Percentiles rank a stretch among this genome's conserved stretches.
These are phyloP conservation scores for Rhynchospora breviuscula DNA, from an alignment of 176 grass and related monocot species.

Conservation along the genomic window DNA sequence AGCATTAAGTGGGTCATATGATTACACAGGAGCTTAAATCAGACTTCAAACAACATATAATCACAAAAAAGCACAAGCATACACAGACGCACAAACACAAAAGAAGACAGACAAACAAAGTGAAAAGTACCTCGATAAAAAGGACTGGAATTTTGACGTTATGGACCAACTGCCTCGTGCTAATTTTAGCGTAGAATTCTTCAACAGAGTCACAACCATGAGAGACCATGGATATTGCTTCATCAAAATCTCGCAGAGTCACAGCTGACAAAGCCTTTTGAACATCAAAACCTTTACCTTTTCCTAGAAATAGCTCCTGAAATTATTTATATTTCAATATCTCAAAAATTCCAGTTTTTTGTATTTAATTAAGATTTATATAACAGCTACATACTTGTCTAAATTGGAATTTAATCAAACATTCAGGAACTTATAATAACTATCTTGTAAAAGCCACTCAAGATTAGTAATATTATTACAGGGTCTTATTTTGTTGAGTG, in stretches of 20 bases:
- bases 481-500: neutral
- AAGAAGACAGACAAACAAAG: slow-evolving; percentile 6
- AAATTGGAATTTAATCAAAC: neutral
- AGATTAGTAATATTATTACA: neutral
- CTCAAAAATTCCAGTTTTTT: neutral
- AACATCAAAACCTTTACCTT: slow-evolving; percentile 80
- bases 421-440: neutral
- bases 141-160: slow-evolving; percentile 68
- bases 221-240: slow-evolving; percentile 77
- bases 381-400: neutral
- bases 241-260: slow-evolving; percentile 73
- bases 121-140: slow-evolving; percentile 68
- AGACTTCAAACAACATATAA: neutral
- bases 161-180: slow-evolving; percentile 42
- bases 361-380: neutral
- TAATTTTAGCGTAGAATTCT: slow-evolving; percentile 67
- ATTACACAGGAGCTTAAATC: slow-evolving; percentile 18
- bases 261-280: slow-evolving; percentile 58
- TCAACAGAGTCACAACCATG: slow-evolving; percentile 65
- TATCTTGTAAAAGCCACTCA: neutral
- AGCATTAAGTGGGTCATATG: neutral
- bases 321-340: slow-evolving; percentile 21
- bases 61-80: neutral
- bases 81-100: neutral
- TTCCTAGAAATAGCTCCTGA: slow-evolving; percentile 95